Conservation (phyloP, 768 basidiomycete species). For the Lactarius psammicola region DNA sequence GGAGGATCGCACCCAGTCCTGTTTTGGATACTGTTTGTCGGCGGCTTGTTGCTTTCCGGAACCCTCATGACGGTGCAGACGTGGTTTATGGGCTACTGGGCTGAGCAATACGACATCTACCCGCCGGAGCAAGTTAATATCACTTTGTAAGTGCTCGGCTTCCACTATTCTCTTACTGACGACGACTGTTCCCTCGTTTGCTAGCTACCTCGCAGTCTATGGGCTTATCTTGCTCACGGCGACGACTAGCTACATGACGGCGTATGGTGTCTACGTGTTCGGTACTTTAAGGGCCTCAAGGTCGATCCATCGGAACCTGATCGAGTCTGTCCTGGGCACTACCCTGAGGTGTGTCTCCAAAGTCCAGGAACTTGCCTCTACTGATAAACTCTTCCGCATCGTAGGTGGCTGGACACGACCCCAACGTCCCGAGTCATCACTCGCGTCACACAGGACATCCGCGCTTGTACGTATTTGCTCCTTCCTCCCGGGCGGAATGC, state of each 20-base stretch:
- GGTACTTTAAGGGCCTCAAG: slow-evolving; percentile 55
- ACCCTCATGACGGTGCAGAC: slow-evolving; percentile 34
- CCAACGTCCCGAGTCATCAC: slow-evolving; percentile 59
- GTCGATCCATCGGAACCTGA: slow-evolving; percentile 49
- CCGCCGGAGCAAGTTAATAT: slow-evolving; percentile 38
- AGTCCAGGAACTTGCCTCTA: too few relatives aligned
- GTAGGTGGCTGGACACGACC: slow-evolving; percentile 50
- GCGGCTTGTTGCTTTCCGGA: slow-evolving; percentile 31
- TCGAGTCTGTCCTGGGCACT: slow-evolving; percentile 54
- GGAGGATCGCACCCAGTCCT: slow-evolving; percentile 33
- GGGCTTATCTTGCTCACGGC: slow-evolving; percentile 38
- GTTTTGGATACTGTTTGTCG: slow-evolving; percentile 36
- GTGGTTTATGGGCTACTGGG: slow-evolving; percentile 49
- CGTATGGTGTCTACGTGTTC: slow-evolving; percentile 41
- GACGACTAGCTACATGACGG: slow-evolving; percentile 37
- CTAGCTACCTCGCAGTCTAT: slow-evolving; percentile 50
- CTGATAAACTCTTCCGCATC: background rate
- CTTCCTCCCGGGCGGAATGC: background rate
- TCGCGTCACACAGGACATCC: slow-evolving; percentile 66
- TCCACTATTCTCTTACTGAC: background rate
- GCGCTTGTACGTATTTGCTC: slow-evolving; percentile 31
- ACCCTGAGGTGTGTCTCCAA: slow-evolving; percentile 57
- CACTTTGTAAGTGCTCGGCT: slow-evolving; percentile 33
- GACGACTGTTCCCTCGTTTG: background rate
- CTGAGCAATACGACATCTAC: slow-evolving; percentile 41